These are phyloP conservation scores for Suillus placidus DNA, from an alignment of 768 basidiomycete genomes.

Conservation along the genomic window DNA sequence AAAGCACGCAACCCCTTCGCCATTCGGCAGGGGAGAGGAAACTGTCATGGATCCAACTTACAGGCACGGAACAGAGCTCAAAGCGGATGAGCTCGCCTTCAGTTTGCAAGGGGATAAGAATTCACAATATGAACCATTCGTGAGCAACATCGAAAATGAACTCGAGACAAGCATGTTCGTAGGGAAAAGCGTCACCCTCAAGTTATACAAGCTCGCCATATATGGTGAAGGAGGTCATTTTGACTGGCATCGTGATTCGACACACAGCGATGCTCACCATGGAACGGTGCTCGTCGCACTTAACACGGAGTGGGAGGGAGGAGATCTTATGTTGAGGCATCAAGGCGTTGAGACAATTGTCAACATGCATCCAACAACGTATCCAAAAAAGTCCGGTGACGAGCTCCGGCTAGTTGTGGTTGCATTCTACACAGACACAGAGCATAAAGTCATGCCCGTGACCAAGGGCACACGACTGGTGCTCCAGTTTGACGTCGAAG, in stretches of 20 bases:
- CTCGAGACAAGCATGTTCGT: neutral
- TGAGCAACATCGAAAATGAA: neutral
- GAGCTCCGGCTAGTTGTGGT: neutral
- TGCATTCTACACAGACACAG: neutral
- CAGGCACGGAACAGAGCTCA: neutral
- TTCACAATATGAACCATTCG: fast-evolving
- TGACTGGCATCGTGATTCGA: constrained; percentile 2
- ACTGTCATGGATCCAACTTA: neutral
- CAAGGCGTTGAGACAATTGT: neutral
- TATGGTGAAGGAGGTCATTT: constrained; percentile 1
- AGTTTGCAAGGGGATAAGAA: neutral
- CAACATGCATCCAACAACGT: neutral
- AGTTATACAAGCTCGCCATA: neutral
- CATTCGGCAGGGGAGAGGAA: neutral
- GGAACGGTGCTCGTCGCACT: neutral
- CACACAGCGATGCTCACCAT: constrained; percentile 1
- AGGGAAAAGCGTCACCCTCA: neutral
- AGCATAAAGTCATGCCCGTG: constrained; percentile 3
- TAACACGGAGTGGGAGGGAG: neutral
- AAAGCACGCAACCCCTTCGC: neutral
- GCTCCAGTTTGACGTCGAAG: constrained; percentile 1
- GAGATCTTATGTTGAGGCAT: neutral
- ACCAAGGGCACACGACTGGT: neutral
- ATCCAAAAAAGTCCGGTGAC: neutral
- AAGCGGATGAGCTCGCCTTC: neutral